Evolutionary conservation across 306 rosid species (phyloP).

Genomic region (Quercus suber): DNA sequence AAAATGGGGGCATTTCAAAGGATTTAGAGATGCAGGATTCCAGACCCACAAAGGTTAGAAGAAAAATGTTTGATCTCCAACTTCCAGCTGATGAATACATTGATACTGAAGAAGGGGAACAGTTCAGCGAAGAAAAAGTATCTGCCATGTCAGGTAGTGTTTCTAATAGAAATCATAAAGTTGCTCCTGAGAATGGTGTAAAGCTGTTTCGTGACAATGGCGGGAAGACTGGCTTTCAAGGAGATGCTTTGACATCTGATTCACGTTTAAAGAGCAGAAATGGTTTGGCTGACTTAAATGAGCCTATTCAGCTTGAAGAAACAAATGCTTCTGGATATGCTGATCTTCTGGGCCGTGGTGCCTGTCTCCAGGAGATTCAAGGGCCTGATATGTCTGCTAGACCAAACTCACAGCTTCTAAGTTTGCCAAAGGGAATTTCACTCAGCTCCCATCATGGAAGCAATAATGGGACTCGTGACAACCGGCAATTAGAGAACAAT

Average conservation of each 20-base stretch:
- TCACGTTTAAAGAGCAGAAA: slow-evolving; percentile 37
- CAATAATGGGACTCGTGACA: slow-evolving; percentile 33
- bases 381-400: slow-evolving; percentile 37
- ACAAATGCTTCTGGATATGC: slow-evolving; percentile 44
- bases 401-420: slow-evolving; percentile 36
- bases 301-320: slow-evolving; percentile 75
- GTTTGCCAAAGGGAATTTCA: slow-evolving; percentile 49
- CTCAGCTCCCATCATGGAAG: slow-evolving; percentile 41
- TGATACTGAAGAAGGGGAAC: slow-evolving; percentile 85
- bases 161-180: slow-evolving; percentile 42
- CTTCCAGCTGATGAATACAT: slow-evolving; percentile 84
- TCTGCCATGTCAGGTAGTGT: slow-evolving; percentile 34
- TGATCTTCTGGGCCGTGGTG: slow-evolving; percentile 32
- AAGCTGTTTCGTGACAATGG: slow-evolving; percentile 38
- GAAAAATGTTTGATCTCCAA: slow-evolving; percentile 80
- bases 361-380: slow-evolving; percentile 41
- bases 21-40: slow-evolving; percentile 69
- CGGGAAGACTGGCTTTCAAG: slow-evolving; percentile 38
- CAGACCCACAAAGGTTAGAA: slow-evolving; percentile 74
- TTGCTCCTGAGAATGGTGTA: slow-evolving; percentile 33
- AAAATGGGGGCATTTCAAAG: slow-evolving; percentile 54
- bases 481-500: slow-evolving; percentile 44
- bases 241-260: slow-evolving; percentile 47
- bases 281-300: slow-evolving; percentile 82
- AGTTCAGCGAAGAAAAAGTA: slow-evolving; percentile 54